These are phyloP conservation scores for Penicillium antarcticum DNA, from an alignment of 495 filamentous ascomycete species.

Conservation along the genomic window DNA sequence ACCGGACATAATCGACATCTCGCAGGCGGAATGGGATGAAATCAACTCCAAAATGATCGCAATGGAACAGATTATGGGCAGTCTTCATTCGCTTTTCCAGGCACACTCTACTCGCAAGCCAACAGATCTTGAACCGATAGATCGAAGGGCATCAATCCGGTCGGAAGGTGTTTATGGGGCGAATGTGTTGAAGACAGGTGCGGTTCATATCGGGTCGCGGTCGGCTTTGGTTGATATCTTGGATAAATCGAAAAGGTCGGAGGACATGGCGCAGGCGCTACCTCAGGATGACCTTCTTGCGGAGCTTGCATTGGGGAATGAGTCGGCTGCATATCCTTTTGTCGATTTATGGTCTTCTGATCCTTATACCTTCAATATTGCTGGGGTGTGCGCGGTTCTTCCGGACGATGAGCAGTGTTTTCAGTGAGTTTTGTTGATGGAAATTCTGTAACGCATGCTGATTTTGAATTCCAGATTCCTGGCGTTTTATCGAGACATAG, in stretches of 20 bases:
- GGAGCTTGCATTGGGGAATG: conserved; percentile 77
- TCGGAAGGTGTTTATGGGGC: conserved; percentile 48
- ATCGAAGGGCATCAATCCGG: conserved; percentile 17
- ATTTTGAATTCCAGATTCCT: conserved; percentile 51
- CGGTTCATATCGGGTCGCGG: conserved; percentile 54
- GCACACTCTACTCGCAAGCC: conserved; percentile 26
- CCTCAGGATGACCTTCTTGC: conserved; percentile 75
- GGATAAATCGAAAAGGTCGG: conserved; percentile 36
- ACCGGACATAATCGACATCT: conserved; percentile 34
- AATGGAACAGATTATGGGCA: conserved; percentile 43
- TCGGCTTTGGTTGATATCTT: conserved; percentile 53
- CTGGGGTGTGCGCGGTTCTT: conserved; percentile 65
- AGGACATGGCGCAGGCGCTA: conserved; percentile 49
- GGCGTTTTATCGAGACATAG: conserved; percentile 69
- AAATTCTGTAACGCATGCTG: neutral
- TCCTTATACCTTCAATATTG: conserved; percentile 67
- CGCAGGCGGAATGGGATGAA: conserved; percentile 44
- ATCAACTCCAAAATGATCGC: conserved; percentile 43
- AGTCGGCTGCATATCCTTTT: conserved; percentile 75
- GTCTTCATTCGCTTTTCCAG: conserved; percentile 35
- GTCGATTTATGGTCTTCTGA: conserved; percentile 61
- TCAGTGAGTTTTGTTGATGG: conserved; percentile 37
- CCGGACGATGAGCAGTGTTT: conserved; percentile 60
- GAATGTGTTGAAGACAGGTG: conserved; percentile 41
- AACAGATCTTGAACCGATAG: conserved; percentile 8